phyloP scores from a whole-genome alignment of 139 green algal genomes.

The Chara braunii region DNA sequence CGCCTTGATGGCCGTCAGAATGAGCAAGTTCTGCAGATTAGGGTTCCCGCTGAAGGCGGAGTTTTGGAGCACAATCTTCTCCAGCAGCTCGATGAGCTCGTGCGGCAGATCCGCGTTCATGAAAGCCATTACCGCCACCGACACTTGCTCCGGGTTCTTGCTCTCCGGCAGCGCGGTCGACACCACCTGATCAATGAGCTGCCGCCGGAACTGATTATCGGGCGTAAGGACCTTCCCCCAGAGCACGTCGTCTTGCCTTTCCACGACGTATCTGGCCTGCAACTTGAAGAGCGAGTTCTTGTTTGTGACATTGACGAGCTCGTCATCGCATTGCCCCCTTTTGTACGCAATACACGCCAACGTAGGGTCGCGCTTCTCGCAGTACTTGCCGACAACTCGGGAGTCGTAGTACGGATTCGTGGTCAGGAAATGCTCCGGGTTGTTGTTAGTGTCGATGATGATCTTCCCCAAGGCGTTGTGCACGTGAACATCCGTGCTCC shows the following conservation, averaged over 20 bases:
- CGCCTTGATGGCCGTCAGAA: slow-evolving; percentile 92
- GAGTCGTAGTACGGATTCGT: slow-evolving; percentile 99
- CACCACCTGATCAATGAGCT: slow-evolving; percentile 85
- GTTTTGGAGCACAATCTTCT: slow-evolving; percentile 99
- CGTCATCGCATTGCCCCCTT: slow-evolving; percentile 89
- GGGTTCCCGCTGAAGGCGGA: slow-evolving; percentile 93
- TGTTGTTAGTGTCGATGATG: slow-evolving; percentile 99
- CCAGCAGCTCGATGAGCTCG: slow-evolving; percentile 98
- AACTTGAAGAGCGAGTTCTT: slow-evolving; percentile 97
- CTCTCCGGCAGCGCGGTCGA: slow-evolving; percentile 92
- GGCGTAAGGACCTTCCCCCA: slow-evolving; percentile 86
- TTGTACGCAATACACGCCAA: slow-evolving; percentile 94
- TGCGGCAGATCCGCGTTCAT: slow-evolving; percentile 89
- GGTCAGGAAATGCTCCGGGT: slow-evolving; percentile 99
- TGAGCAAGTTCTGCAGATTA: slow-evolving; percentile 98
- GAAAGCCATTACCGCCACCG: slow-evolving; percentile 95
- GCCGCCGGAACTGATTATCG: slow-evolving; percentile 72
- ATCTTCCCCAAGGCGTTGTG: slow-evolving; percentile 99
- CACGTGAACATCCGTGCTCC: slow-evolving; percentile 81
- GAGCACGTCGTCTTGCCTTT: slow-evolving; percentile 80
- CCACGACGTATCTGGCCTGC: slow-evolving; percentile 91
- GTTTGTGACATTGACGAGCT: slow-evolving; percentile 91
- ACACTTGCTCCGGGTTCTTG: slow-evolving; percentile 96
- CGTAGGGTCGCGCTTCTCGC: slow-evolving; percentile 94
- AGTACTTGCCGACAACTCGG: slow-evolving; percentile 80